Evolutionary conservation across 1,284 basidiomycete species (phyloP).

Genomic region (Athelia sp.): DNA sequence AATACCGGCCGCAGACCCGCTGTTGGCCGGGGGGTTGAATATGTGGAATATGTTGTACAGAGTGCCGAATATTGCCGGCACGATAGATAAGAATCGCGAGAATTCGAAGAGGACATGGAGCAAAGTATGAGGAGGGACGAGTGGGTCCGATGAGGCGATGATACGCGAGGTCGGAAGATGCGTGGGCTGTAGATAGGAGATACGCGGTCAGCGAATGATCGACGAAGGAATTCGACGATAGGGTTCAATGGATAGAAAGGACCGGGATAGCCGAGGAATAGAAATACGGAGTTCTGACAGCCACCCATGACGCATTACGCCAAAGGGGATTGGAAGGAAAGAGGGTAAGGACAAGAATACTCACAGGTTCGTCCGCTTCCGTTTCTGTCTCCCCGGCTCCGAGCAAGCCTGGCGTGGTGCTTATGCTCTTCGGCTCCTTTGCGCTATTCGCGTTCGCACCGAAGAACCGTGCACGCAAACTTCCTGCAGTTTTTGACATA

Average conservation of each 20-base stretch:
- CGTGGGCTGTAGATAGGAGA: constrained; percentile 29
- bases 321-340: constrained; percentile 1
- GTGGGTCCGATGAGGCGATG: constrained; percentile 38
- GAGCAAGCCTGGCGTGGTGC: constrained; percentile 50
- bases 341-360: constrained; percentile 21
- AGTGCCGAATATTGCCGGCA: constrained; percentile 66
- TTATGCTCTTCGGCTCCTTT: constrained; percentile 42
- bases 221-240: constrained; percentile 2
- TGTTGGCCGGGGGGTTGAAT: constrained; percentile 32
- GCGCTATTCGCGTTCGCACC: constrained; percentile 17
- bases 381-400: constrained; percentile 77
- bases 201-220: constrained; percentile 4
- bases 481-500: constrained; percentile 5
- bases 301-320: constrained; percentile 3
- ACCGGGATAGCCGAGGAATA: too few relatives aligned
- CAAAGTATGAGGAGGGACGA: constrained; percentile 38
- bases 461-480: constrained; percentile 28
- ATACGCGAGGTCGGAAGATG: constrained; percentile 62
- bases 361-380: constrained; percentile 68
- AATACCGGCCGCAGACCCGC: constrained; percentile 38
- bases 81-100: constrained; percentile 62
- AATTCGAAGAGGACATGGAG: constrained; percentile 37
- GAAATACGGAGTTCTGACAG: too few relatives aligned
- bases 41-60: constrained; percentile 53
- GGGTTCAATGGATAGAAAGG: too few relatives aligned